A percentile compares a stretch with the other conserved stretches of the same genome.
phyloP scores from a whole-genome alignment of 768 basidiomycete genomes.

The Imleria badia region DNA sequence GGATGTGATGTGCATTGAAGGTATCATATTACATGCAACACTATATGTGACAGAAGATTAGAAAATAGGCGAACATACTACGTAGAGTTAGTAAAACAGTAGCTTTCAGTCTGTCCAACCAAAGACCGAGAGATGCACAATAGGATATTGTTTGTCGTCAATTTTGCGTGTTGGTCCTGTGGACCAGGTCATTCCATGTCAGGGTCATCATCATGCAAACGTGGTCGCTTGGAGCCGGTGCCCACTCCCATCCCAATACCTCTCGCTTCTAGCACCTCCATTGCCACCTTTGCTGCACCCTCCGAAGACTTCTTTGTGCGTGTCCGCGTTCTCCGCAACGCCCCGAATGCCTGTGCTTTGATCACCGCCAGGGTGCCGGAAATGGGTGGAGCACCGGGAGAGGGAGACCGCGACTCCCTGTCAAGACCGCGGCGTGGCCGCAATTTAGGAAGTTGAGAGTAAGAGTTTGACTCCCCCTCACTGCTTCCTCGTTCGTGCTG shows the following conservation, averaged over 20 bases:
- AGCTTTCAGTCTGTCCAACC: constrained; percentile 26
- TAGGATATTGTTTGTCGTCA: constrained; percentile 29
- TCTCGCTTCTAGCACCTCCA: constrained; percentile 79
- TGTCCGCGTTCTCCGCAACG: constrained; percentile 74
- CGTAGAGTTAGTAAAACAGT: constrained; percentile 34
- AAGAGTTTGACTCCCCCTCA: constrained; percentile 52
- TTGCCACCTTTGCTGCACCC: constrained; percentile 67
- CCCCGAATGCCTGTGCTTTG: constrained; percentile 88
- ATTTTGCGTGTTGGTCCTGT: constrained; percentile 15
- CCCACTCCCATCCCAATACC: constrained; percentile 60
- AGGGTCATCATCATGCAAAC: constrained; percentile 54
- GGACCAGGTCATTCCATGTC: constrained; percentile 32
- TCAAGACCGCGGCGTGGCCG: constrained; percentile 50
- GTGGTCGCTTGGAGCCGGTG: constrained; percentile 40
- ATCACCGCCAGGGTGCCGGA: constrained; percentile 87
- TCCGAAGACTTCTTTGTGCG: constrained; percentile 73
- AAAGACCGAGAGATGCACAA: constrained; percentile 26
- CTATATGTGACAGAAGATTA: constrained; percentile 35
- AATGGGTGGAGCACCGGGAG: constrained; percentile 48
- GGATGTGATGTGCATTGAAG: constrained; percentile 26
- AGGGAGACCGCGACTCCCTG: constrained; percentile 47
- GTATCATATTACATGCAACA: constrained; percentile 42
- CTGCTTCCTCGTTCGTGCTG: constrained; percentile 55
- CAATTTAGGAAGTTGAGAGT: constrained; percentile 40
- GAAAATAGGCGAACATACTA: constrained; percentile 31